Evolutionary conservation across 1,284 basidiomycete species (phyloP).

Genomic region (Inonotus obliquus): DNA sequence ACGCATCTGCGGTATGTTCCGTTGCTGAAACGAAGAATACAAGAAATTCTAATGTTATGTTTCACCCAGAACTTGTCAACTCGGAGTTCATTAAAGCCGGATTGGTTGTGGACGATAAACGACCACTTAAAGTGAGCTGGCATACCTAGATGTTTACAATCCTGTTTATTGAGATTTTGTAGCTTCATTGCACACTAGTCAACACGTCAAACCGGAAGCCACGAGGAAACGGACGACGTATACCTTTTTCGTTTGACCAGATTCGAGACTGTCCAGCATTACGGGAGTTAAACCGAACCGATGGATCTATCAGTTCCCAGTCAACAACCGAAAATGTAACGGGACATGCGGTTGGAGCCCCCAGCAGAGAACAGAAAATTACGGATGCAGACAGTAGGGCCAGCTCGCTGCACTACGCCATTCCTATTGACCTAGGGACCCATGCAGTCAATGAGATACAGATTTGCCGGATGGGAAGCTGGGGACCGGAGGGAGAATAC

Average conservation of each 20-base stretch:
- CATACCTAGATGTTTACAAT: slow-evolving; percentile 1
- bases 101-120: slow-evolving; percentile 35
- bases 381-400: no score
- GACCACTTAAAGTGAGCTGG: slow-evolving; percentile 55
- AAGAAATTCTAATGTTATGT: neutral
- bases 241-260: slow-evolving; percentile 46
- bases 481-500: slow-evolving; percentile 50
- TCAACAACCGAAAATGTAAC: no score
- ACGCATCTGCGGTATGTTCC: slow-evolving; percentile 36
- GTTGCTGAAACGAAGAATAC: neutral
- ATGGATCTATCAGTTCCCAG: no score
- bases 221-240: slow-evolving; percentile 24
- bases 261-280: slow-evolving; percentile 35
- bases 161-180: neutral
- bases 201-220: slow-evolving; percentile 56
- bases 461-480: slow-evolving; percentile 59
- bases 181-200: slow-evolving; percentile 68
- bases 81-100: slow-evolving; percentile 45
- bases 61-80: slow-evolving; percentile 38
- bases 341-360: no score
- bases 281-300: no score
- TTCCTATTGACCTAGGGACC: slow-evolving; percentile 39
- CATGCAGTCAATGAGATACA: slow-evolving; percentile 49
- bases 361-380: no score
- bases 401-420: slow-evolving; percentile 13